These are phyloP conservation scores for Tausonia pullulans DNA, from an alignment of 1,284 basidiomycete genomes.

Conservation along the genomic window DNA sequence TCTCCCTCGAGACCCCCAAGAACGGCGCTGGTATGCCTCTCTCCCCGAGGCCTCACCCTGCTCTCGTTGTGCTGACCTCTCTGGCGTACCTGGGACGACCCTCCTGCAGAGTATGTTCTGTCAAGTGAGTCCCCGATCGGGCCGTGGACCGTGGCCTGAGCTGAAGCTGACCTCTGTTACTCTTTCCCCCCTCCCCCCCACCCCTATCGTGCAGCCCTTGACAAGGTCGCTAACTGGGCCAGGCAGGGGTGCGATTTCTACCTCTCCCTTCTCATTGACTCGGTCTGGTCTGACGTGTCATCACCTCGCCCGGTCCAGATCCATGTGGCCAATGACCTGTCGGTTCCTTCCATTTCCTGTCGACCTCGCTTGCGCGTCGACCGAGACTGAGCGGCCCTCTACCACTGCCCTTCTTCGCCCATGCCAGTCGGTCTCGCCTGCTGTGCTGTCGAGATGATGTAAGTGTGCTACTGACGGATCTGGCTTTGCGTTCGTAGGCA, in stretches of 20 bases:
- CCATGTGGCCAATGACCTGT: constrained; percentile 99
- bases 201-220: constrained; percentile 46
- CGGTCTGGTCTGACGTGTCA: no score
- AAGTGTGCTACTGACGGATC: constrained; percentile 11
- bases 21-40: constrained; percentile 69
- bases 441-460: constrained; percentile 98
- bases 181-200: no score
- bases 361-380: not conserved
- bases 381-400: not conserved
- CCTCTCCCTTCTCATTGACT: no score
- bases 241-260: constrained; percentile 51
- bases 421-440: constrained; percentile 70
- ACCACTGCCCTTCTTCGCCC: not conserved
- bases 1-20: constrained; percentile 72
- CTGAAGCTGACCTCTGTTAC: no score
- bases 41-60: not conserved
- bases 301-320: constrained; percentile 27
- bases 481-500: constrained; percentile 14
- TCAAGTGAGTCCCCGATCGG: constrained; percentile 34
- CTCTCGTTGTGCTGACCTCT: not conserved
- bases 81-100: not conserved
- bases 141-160: no score
- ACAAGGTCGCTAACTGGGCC: constrained; percentile 97
- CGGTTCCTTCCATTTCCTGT: constrained; percentile 20
- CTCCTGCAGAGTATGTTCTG: constrained; percentile 74